These are phyloP conservation scores for Colletotrichum tabaci DNA, from an alignment of 2,329 filamentous ascomycete genomes.

Conservation along the genomic window DNA sequence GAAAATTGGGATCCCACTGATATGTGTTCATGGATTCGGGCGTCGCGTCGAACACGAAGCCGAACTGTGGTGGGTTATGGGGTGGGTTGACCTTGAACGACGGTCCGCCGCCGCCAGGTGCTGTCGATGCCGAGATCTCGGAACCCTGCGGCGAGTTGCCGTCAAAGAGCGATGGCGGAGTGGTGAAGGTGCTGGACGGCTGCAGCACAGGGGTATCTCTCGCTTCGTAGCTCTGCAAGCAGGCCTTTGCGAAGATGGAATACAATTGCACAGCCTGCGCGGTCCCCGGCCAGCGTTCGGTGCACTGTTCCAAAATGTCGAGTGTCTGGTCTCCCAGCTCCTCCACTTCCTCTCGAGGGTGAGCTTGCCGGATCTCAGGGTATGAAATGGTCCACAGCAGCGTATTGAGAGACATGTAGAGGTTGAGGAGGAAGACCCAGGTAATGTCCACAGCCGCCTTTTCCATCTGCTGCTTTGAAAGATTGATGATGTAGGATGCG, in stretches of 20 bases:
- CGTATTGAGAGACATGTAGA: constrained; percentile 94
- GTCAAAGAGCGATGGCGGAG: constrained; percentile 65
- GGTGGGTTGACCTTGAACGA: constrained; percentile 63
- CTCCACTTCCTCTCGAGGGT: constrained; percentile 83
- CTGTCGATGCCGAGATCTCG: constrained; percentile 54
- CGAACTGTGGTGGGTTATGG: constrained; percentile 70
- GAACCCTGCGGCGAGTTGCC: constrained; percentile 63
- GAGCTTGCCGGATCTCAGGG: constrained; percentile 81
- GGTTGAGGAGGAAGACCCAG: constrained; percentile 90
- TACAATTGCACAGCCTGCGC: constrained; percentile 89
- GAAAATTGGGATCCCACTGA: constrained; percentile 58
- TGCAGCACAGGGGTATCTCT: constrained; percentile 58
- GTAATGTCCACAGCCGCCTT: constrained; percentile 85
- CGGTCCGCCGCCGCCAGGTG: constrained; percentile 47
- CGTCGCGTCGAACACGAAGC: constrained; percentile 70
- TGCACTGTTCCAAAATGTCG: constrained; percentile 83
- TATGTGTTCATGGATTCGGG: constrained; percentile 67
- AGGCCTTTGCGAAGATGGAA: constrained; percentile 86
- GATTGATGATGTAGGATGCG: constrained; percentile 83
- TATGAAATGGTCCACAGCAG: constrained; percentile 94
- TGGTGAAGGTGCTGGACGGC: constrained; percentile 53
- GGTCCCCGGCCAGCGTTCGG: constrained; percentile 93
- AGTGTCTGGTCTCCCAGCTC: constrained; percentile 81
- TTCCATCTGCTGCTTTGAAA: constrained; percentile 85
- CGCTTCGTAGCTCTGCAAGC: constrained; percentile 87